Conservation (phyloP, 2,329 filamentous ascomycete genomes). For the Hypoxylon sp. region DNA sequence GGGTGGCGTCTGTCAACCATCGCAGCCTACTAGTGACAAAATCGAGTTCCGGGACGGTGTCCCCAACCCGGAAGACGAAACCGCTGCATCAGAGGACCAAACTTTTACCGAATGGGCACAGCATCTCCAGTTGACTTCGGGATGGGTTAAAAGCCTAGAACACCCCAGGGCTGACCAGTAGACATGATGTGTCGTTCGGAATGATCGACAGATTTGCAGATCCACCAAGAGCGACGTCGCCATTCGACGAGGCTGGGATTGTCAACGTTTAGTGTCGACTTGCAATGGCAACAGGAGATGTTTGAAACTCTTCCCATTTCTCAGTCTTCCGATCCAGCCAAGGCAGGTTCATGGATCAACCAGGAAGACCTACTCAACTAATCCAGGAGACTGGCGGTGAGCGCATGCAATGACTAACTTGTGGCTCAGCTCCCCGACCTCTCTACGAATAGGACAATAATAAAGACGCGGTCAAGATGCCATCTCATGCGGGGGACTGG, state of each 20-base stretch:
- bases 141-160: constrained; percentile 43
- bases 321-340: constrained; percentile 26
- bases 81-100: constrained; percentile 34
- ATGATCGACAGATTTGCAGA: constrained; percentile 49
- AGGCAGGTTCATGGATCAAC: constrained; percentile 25
- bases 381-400: constrained; percentile 45
- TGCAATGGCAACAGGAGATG: constrained; percentile 20
- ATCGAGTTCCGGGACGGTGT: constrained; percentile 33
- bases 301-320: constrained; percentile 21
- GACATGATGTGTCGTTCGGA: constrained; percentile 38
- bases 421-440: constrained; percentile 38
- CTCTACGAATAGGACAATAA: constrained; percentile 34
- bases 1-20: constrained; percentile 46
- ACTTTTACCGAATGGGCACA: constrained; percentile 36
- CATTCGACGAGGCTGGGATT: constrained; percentile 48
- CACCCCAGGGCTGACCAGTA: constrained; percentile 46
- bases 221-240: constrained; percentile 45
- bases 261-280: constrained; percentile 25
- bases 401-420: constrained; percentile 34
- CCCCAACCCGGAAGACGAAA: constrained; percentile 35
- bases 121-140: constrained; percentile 24
- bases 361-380: constrained; percentile 21
- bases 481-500: constrained; percentile 38
- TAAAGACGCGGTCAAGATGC: constrained; percentile 38
- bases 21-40: constrained; percentile 27